phyloP scores from a whole-genome alignment of 2,329 filamentous ascomycete genomes.

The Leptographium flavum region DNA sequence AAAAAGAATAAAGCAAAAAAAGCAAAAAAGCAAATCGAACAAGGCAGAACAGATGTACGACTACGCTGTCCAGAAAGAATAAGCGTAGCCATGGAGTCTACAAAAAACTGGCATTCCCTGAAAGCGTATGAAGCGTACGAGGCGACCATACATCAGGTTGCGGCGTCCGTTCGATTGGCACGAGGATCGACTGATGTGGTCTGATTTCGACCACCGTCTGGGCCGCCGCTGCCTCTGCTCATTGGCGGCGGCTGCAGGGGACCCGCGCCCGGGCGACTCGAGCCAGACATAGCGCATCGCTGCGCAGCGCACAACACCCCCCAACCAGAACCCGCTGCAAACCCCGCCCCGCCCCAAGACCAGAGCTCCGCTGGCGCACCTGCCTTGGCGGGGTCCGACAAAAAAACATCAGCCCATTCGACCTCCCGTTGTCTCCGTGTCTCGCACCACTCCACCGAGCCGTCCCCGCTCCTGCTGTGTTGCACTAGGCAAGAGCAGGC shows the following conservation, averaged over 20 bases:
- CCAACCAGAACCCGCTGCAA: too few relatives aligned
- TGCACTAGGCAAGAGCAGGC: too few relatives aligned
- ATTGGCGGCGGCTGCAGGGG: slow-evolving; percentile 1
- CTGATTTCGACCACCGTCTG: slow-evolving; percentile 12
- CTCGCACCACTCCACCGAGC: slow-evolving; percentile 1
- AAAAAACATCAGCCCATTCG: slow-evolving; percentile 3
- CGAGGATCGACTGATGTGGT: slow-evolving; percentile 14
- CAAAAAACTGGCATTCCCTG: too few relatives aligned
- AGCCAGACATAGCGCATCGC: too few relatives aligned
- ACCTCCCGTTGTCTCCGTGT: not conserved
- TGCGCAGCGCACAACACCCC: too few relatives aligned
- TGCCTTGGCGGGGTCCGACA: not conserved
- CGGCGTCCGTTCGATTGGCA: slow-evolving; percentile 10
- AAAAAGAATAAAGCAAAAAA: not conserved
- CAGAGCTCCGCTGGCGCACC: not conserved
- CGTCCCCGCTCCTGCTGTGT: not conserved
- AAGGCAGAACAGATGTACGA: too few relatives aligned
- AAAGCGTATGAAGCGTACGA: too few relatives aligned
- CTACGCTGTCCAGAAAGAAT: too few relatives aligned
- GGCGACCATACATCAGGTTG: slow-evolving; percentile 7
- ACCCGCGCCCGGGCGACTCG: too few relatives aligned
- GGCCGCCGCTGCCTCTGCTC: slow-evolving; percentile 8
- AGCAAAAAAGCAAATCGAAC: not conserved
- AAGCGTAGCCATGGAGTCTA: too few relatives aligned
- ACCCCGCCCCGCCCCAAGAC: too few relatives aligned